phyloP scores from a whole-genome alignment of 768 basidiomycete species.

The Trametes maxima region DNA sequence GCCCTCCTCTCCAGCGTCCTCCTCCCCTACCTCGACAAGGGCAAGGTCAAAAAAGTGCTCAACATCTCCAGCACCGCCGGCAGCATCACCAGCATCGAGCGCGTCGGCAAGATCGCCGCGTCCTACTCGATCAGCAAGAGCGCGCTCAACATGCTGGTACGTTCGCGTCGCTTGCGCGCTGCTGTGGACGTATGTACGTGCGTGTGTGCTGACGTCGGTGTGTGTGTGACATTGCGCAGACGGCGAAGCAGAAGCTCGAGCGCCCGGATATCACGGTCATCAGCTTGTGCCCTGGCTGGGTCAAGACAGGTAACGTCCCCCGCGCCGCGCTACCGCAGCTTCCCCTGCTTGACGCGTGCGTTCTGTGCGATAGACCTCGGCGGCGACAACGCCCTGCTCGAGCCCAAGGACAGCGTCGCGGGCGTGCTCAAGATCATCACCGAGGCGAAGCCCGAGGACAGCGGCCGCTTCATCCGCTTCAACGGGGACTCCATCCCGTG shows the following conservation, averaged over 20 bases:
- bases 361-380: not conserved
- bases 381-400: not conserved
- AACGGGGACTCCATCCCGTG: conserved; percentile 17
- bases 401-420: conserved; percentile 5
- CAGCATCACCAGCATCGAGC: conserved; percentile 31
- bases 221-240: conserved; percentile 5
- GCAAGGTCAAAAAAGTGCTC: conserved; percentile 34
- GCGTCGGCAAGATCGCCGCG: conserved; percentile 30
- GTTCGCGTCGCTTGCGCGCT: not conserved
- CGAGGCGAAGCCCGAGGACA: not conserved
- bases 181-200: not conserved
- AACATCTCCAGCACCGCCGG: conserved; percentile 37
- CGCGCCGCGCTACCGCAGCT: not conserved
- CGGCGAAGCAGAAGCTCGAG: conserved; percentile 28
- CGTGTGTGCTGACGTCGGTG: not conserved
- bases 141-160: conserved; percentile 44
- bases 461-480: conserved; percentile 15
- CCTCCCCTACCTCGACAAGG: conserved; percentile 36
- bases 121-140: conserved; percentile 41
- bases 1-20: conserved; percentile 36
- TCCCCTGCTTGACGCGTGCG: not conserved
- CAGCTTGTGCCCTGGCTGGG: conserved; percentile 42
- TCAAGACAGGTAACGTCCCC: conserved; percentile 15
- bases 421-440: conserved; percentile 13
- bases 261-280: conserved; percentile 38